A percentile compares a stretch with the other conserved stretches of the same genome.
phyloP scores from a whole-genome alignment of 2,329 filamentous ascomycete species.

The Stagonosporopsis vannaccii region DNA sequence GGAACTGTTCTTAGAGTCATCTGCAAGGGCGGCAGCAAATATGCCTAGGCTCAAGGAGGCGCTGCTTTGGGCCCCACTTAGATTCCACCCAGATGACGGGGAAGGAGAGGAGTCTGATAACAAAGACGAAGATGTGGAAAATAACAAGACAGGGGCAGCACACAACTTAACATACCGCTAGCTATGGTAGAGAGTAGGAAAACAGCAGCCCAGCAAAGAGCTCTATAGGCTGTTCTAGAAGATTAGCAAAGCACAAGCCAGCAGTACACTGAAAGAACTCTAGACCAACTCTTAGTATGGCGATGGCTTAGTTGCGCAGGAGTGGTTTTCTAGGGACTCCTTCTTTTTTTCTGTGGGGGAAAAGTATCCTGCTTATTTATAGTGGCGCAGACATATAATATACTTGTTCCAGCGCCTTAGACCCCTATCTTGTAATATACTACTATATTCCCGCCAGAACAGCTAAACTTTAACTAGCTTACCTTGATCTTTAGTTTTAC shows the following conservation, averaged over 20 bases:
- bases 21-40: conserved; percentile 25
- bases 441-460: too few relatives aligned
- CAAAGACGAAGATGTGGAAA: background rate
- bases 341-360: background rate
- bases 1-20: conserved; percentile 19
- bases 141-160: background rate
- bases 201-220: conserved; percentile 18
- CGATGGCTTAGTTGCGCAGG: background rate
- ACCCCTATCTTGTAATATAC: too few relatives aligned
- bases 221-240: conserved; percentile 15
- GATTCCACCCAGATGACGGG: conserved; percentile 4
- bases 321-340: background rate
- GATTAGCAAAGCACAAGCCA: conserved; percentile 5
- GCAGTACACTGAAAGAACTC: background rate
- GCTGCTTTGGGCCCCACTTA: conserved; percentile 20
- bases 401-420: background rate
- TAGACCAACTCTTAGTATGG: conserved; percentile 4
- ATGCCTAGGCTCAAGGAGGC: conserved; percentile 22
- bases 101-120: background rate
- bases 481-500: too few relatives aligned
- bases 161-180: background rate
- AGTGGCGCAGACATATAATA: background rate
- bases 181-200: conserved; percentile 13
- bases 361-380: background rate
- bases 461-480: too few relatives aligned